Evolutionary conservation across 2,329 filamentous ascomycete genomes (phyloP).

Genomic region (Neurospora sp.): DNA sequence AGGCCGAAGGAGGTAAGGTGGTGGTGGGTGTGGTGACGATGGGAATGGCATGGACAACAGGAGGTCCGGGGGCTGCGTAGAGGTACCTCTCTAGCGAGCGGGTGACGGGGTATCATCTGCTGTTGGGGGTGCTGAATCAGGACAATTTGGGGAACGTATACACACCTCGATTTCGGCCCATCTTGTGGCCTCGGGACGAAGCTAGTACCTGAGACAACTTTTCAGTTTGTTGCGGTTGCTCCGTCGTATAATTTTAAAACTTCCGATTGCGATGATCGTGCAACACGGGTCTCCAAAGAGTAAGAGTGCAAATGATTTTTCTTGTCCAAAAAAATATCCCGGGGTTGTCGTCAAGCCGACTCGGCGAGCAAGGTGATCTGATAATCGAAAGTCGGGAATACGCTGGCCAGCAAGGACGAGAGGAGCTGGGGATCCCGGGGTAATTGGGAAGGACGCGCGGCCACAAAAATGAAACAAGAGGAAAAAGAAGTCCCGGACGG

Average conservation of each 20-base stretch:
- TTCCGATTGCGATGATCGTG: not conserved
- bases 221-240: not conserved
- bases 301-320: not conserved
- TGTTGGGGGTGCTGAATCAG: slow-evolving; percentile 10
- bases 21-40: not conserved
- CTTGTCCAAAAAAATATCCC: not conserved
- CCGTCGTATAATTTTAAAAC: not conserved
- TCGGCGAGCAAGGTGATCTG: not conserved
- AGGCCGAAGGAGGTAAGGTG: not conserved
- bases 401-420: not conserved
- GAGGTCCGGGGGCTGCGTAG: not conserved
- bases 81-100: not conserved
- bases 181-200: slow-evolving; percentile 23
- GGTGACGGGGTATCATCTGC: slow-evolving; percentile 1
- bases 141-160: slow-evolving; percentile 15
- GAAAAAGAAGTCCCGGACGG: not conserved
- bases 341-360: not conserved
- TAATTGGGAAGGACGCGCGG: not conserved
- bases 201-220: not conserved
- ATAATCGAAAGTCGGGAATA: not conserved
- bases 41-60: not conserved
- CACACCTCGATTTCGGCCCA: slow-evolving; percentile 47
- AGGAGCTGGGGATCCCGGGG: not conserved
- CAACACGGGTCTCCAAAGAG: not conserved
- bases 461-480: not conserved